These are phyloP conservation scores for Ilex paraguariensis DNA, from an alignment of 305 asterid species.

Conservation along the genomic window DNA sequence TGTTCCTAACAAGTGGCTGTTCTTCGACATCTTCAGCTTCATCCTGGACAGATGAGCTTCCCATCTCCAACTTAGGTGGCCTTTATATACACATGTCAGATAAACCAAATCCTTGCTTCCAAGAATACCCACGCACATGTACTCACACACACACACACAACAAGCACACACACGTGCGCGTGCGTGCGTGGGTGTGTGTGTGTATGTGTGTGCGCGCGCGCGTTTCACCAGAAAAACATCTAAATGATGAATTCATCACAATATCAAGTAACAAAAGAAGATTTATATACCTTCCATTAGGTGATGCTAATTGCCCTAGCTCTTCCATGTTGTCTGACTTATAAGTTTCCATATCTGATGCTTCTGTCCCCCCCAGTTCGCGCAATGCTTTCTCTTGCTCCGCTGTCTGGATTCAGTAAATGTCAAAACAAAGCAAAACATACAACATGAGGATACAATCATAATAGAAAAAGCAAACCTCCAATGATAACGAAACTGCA, in stretches of 20 bases:
- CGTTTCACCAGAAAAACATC: too few relatives aligned
- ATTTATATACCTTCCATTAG: constrained; percentile 52
- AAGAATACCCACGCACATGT: too few relatives aligned
- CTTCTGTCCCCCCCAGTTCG: constrained; percentile 36
- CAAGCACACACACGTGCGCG: too few relatives aligned
- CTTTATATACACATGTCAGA: too few relatives aligned
- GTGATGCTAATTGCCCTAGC: constrained; percentile 34
- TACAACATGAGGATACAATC: constrained; percentile 6
- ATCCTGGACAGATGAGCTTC: constrained; percentile 60
- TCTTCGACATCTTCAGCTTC: constrained; percentile 77
- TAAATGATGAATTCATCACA: constrained; percentile 1
- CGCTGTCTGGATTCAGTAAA: constrained; percentile 54
- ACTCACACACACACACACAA: too few relatives aligned
- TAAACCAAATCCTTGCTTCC: too few relatives aligned
- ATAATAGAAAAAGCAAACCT: constrained; percentile 35
- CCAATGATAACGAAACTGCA: constrained; percentile 72
- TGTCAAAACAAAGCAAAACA: constrained; percentile 25
- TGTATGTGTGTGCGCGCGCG: too few relatives aligned
- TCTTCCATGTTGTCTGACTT: constrained; percentile 43
- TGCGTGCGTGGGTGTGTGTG: too few relatives aligned
- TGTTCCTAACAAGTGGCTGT: constrained; percentile 66
- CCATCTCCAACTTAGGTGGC: constrained; percentile 54
- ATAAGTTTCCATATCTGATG: constrained; percentile 34
- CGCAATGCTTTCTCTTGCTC: constrained; percentile 52
- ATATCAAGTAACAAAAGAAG: constrained; percentile 8